Conservation (phyloP, 78 protist genomes). For the Monosiga brevicollis region DNA sequence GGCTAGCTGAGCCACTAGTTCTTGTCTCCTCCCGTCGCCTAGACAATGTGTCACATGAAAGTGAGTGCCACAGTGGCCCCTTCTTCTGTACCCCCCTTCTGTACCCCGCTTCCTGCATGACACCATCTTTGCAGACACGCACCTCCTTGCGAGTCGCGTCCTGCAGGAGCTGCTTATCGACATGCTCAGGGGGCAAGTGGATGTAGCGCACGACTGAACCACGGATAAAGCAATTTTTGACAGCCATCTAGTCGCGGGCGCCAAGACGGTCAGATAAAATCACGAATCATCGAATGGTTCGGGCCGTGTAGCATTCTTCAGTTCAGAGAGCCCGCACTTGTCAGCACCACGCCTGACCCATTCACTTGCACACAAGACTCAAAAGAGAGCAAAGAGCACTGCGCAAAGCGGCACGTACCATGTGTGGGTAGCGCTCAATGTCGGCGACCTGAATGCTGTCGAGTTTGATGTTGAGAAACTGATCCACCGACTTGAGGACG, state of each 20-base stretch:
- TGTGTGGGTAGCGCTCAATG: conserved; percentile 72
- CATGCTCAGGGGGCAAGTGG: conserved; percentile 69
- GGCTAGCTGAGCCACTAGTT: no score
- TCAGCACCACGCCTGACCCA: background rate
- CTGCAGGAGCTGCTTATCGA: conserved; percentile 85
- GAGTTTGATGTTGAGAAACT: conserved; percentile 77
- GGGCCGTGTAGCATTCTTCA: no score
- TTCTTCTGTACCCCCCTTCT: no score
- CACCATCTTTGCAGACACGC: background rate
- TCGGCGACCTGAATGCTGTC: conserved; percentile 63
- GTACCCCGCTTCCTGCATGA: no score
- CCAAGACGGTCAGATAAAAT: background rate
- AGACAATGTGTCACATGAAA: no score
- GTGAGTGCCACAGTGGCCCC: no score
- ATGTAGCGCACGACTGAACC: conserved; percentile 91
- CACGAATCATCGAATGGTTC: background rate
- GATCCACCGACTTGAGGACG: background rate
- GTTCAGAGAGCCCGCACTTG: background rate
- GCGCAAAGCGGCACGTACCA: conserved; percentile 43
- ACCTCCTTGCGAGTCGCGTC: conserved; percentile 57
- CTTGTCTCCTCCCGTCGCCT: no score
- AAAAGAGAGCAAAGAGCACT: background rate
- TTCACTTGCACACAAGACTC: background rate
- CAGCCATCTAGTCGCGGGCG: conserved; percentile 42
- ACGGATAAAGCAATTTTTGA: conserved; percentile 85